Base-by-base conservation (phyloP, 2,329 filamentous ascomycete genomes). In the Exophiala mesophila region DNA sequence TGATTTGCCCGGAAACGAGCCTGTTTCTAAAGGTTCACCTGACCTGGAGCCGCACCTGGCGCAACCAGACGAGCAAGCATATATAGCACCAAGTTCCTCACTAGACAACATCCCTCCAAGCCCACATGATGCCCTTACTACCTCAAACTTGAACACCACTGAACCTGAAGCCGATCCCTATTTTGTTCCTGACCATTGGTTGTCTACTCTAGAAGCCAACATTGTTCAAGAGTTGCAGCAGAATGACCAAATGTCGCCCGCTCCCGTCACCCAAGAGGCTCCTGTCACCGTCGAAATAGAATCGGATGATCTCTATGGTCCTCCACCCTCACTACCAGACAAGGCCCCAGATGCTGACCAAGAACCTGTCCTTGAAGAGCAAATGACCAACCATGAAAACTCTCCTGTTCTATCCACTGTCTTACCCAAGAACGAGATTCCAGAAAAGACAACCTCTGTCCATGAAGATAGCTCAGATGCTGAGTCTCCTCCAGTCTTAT, bases 231-330 rank as follows among this genome's bases (percentile, higher is more conserved):
- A 46, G 13, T 34, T 46, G 17, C 29, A 19, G 13, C 32, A 32
- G 5, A 24, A 34, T 34, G 8, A 4, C 6, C 32, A 17, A 19
- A 6, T 17, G 12, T 19, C 32, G 16, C 32, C 32, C 17, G 16
- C 18, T 6, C 23, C 23, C 6, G 23, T 36, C 8, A 23, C 30
- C 17, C 15, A 40, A 15, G 2, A 24, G 30, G 2, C 19, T n/a
- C 15, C 16, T 23, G 5, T 23, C 17, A n/a, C 28, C n/a, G 29
- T 12, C 13, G 28, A 12, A 4, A 12, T 26, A 16, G 23, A 30
- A 26, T 15, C n/a, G 7, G 23, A 26, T 26, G 48, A 51, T 38
- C 34, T 51, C 10, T 51, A 51, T 26, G 48, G 48, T 16, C 20
- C 47, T 20, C 44, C 47, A 10, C 13, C 19, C 5, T 26, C 23